Conservation (phyloP, 768 basidiomycete genomes). For the Scleroderma bovista region DNA sequence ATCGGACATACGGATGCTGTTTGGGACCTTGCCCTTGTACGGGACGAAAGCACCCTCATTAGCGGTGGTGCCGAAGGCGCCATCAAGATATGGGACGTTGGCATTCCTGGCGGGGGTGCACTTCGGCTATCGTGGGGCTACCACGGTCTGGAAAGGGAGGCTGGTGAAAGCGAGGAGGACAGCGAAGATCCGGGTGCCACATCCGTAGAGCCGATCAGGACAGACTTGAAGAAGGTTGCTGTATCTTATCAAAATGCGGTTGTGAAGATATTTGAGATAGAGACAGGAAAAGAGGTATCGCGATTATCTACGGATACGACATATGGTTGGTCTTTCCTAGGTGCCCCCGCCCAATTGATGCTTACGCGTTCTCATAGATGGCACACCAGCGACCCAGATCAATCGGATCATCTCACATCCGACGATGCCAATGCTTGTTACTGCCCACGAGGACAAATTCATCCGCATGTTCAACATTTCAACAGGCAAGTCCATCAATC, state of each 20-base stretch:
- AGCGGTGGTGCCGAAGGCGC: slow-evolving; percentile 88
- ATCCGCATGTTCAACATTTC: slow-evolving; percentile 84
- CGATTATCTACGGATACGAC: slow-evolving; percentile 55
- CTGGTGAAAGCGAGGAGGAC: slow-evolving; percentile 38
- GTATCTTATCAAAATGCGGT: slow-evolving; percentile 88
- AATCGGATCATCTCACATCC: slow-evolving; percentile 89
- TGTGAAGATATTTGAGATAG: slow-evolving; percentile 89
- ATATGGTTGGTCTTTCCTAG: slow-evolving; percentile 40
- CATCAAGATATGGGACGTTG: slow-evolving; percentile 92
- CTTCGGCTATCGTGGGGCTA: slow-evolving; percentile 80
- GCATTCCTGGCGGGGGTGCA: slow-evolving; percentile 52
- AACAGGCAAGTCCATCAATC: slow-evolving; percentile 53
- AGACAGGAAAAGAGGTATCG: slow-evolving; percentile 72
- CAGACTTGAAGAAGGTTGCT: slow-evolving; percentile 79
- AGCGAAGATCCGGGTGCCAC: slow-evolving; percentile 61
- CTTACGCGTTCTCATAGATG: slow-evolving; percentile 43
- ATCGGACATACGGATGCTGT: slow-evolving; percentile 94
- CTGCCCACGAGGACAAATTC: slow-evolving; percentile 91
- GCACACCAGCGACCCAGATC: slow-evolving; percentile 69
- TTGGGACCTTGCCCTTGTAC: slow-evolving; percentile 88
- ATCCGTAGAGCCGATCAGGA: slow-evolving; percentile 75
- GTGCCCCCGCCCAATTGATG: background rate
- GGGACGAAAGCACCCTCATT: slow-evolving; percentile 79
- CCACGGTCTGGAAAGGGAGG: slow-evolving; percentile 50
- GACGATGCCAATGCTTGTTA: slow-evolving; percentile 80